phyloP scores from a whole-genome alignment of 345 rosid genomes.

The Citrus unshiu region DNA sequence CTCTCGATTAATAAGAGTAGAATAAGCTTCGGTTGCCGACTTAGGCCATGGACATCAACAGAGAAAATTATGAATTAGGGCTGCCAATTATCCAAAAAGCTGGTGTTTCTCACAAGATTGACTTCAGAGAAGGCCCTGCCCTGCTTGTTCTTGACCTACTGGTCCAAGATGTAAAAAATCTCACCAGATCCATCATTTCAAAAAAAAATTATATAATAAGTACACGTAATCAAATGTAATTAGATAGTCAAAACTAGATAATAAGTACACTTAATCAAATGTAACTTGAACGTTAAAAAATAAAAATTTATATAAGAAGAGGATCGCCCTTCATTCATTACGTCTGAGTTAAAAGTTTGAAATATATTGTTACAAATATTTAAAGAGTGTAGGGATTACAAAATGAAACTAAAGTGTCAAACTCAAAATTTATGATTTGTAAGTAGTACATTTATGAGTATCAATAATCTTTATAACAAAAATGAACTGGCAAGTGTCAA shows the following conservation, averaged over 20 bases:
- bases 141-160: slow-evolving; percentile 80
- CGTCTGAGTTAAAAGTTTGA: neutral
- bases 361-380: neutral
- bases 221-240: too few species aligned
- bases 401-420: neutral
- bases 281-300: too few species aligned
- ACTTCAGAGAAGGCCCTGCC: slow-evolving; percentile 96
- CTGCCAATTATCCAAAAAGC: slow-evolving; percentile 86
- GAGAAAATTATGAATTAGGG: slow-evolving; percentile 87
- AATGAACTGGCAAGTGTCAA: slow-evolving; percentile 6
- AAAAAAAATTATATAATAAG: too few species aligned
- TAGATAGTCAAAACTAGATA: too few species aligned
- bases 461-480: neutral
- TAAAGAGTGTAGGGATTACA: neutral
- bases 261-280: too few species aligned
- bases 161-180: slow-evolving; percentile 82
- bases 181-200: neutral
- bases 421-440: neutral
- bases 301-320: too few species aligned
- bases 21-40: slow-evolving; percentile 36
- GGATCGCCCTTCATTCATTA: neutral
- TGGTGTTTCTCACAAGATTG: slow-evolving; percentile 93
- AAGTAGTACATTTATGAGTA: neutral
- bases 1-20: too few species aligned
- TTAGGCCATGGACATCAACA: slow-evolving; percentile 89